phyloP scores from a whole-genome alignment of 257 asterid species.

The Capsicum rhomboideum region DNA sequence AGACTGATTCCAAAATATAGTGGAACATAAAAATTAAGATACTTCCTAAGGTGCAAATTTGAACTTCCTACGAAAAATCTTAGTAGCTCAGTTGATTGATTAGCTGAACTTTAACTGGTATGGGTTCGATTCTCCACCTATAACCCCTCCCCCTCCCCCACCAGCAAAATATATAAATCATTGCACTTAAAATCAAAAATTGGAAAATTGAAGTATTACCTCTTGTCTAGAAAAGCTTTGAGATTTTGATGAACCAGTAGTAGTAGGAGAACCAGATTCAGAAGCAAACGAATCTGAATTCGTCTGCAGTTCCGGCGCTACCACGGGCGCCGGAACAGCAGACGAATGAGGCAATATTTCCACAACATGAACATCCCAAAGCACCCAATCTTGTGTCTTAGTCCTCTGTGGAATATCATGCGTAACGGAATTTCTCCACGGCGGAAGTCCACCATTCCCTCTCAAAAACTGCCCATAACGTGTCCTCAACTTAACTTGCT shows the following conservation, averaged over 20 bases:
- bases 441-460: constrained; percentile 87
- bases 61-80: too few species aligned
- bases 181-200: neutral
- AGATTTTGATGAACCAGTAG: constrained; percentile 43
- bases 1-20: too few species aligned
- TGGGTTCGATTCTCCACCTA: too few species aligned
- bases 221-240: constrained; percentile 61
- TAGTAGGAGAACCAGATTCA: constrained; percentile 41
- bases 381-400: constrained; percentile 70
- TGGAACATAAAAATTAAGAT: neutral
- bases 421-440: constrained; percentile 90
- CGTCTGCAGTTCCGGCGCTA: neutral
- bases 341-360: constrained; percentile 27
- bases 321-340: constrained; percentile 18
- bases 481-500: constrained; percentile 69
- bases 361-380: constrained; percentile 77
- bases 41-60: neutral
- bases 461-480: constrained; percentile 79
- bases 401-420: constrained; percentile 89
- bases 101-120: too few species aligned
- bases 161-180: neutral
- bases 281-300: constrained; percentile 48
- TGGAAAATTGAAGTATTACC: constrained; percentile 20
- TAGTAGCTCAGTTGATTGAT: too few species aligned
- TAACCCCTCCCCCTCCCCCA: too few species aligned